These are phyloP conservation scores for Coniochaeta ligniaria DNA, from an alignment of 2,329 filamentous ascomycete genomes.

Conservation along the genomic window DNA sequence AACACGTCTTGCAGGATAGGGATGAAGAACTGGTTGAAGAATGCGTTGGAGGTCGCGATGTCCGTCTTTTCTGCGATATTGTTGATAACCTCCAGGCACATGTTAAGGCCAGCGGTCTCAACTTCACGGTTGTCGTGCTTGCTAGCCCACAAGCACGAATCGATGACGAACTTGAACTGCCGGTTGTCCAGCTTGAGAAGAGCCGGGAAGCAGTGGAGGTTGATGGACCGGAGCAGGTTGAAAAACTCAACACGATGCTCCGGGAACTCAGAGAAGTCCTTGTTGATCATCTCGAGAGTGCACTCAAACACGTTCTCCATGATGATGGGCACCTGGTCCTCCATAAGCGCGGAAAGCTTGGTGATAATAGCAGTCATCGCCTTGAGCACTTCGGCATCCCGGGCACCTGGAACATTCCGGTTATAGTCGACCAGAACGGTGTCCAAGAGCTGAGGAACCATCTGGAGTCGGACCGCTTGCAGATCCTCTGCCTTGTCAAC, in stretches of 20 bases:
- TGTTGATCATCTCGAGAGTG: slow-evolving; percentile 99
- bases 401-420: slow-evolving; percentile 89
- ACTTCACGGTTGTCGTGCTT: slow-evolving; percentile 99
- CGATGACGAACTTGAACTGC: slow-evolving; percentile 99
- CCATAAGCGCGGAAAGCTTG: slow-evolving; percentile 94
- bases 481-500: slow-evolving; percentile 97
- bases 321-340: slow-evolving; percentile 93
- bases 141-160: slow-evolving; percentile 99
- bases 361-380: slow-evolving; percentile 97
- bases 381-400: slow-evolving; percentile 92
- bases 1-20: slow-evolving; percentile 96
- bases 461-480: slow-evolving; percentile 84
- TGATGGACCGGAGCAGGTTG: slow-evolving; percentile 92
- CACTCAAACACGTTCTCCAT: slow-evolving; percentile 99
- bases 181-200: slow-evolving; percentile 89
- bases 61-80: slow-evolving; percentile 96
- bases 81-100: slow-evolving; percentile 95
- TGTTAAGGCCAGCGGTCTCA: slow-evolving; percentile 90
- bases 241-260: slow-evolving; percentile 99
- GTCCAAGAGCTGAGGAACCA: slow-evolving; percentile 92
- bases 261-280: slow-evolving; percentile 98
- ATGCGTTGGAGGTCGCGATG: slow-evolving; percentile 75
- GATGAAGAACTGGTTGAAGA: slow-evolving; percentile 98
- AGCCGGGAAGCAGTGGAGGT: slow-evolving; percentile 92
- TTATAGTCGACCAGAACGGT: slow-evolving; percentile 95